phyloP scores from a whole-genome alignment of 345 rosid species.

The Salix exigua region DNA sequence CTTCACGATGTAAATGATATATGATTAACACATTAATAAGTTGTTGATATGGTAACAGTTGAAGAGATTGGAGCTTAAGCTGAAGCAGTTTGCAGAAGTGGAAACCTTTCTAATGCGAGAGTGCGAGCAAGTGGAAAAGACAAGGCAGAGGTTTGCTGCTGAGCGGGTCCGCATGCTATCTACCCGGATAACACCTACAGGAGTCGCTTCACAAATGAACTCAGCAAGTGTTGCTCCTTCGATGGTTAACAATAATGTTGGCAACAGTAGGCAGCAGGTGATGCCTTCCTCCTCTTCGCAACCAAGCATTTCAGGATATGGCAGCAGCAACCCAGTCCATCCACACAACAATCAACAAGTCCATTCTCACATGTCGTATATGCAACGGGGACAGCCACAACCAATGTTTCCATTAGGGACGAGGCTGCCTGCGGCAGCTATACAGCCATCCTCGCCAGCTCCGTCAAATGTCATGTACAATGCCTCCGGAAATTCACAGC shows the following conservation, averaged over 20 bases:
- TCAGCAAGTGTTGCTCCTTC: slow-evolving; percentile 51
- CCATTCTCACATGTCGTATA: slow-evolving; percentile 74
- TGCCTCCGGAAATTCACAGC: slow-evolving; percentile 45
- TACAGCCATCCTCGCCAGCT: slow-evolving; percentile 63
- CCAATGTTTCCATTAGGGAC: slow-evolving; percentile 65
- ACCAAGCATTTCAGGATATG: slow-evolving; percentile 57
- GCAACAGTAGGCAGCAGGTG: slow-evolving; percentile 51
- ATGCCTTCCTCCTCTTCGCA: slow-evolving; percentile 55
- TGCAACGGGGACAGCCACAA: slow-evolving; percentile 53
- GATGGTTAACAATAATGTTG: slow-evolving; percentile 44
- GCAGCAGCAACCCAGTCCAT: slow-evolving; percentile 47
- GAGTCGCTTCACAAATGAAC: slow-evolving; percentile 44
- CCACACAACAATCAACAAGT: slow-evolving; percentile 59
- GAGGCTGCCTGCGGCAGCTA: slow-evolving; percentile 63
- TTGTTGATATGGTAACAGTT: slow-evolving; percentile 39
- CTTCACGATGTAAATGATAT: neutral
- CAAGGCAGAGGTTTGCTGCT: slow-evolving; percentile 75
- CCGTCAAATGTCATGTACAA: slow-evolving; percentile 54
- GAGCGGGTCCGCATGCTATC: slow-evolving; percentile 69
- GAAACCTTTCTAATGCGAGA: slow-evolving; percentile 92
- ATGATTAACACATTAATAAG: neutral
- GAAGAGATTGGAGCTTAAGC: slow-evolving; percentile 93
- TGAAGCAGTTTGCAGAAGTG: slow-evolving; percentile 98
- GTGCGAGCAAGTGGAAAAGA: slow-evolving; percentile 92
- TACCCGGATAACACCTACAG: slow-evolving; percentile 53